Evolutionary conservation across 75 land plant species (phyloP), one percentile per base, ranked within the genome.

Genomic region (Picea glauca): DNA sequence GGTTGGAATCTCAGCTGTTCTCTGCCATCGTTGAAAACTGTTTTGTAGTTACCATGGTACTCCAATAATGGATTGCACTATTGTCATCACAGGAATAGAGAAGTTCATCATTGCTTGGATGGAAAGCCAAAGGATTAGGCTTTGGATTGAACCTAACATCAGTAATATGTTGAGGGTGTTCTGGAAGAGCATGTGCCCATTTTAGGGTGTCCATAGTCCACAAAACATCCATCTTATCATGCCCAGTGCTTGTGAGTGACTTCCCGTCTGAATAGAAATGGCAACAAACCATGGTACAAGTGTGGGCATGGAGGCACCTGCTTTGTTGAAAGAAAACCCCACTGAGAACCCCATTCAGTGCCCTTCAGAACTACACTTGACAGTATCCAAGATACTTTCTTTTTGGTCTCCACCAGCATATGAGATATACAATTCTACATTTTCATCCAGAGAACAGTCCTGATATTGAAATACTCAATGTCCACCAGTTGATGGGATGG

Each of bases 121-220:
- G 93, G 56, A 94, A 92, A 76, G 89, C 95, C 58, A 93, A 66
- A 12, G 94, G 91, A 88, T 84, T 90, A 7, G 88, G 81, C 77
- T 87, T 94, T 72, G 98, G 93, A 75, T 91, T 92, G 65, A 96
- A 94, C 13, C 99, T 87, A 26, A 96, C 93, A 87, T 96, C 95
- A 30, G 95, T 96, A 62, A 94, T 93, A 60, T 88, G 64, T 14
- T 68, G 72, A 70, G 85, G 73, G 78, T 96, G 99, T 58, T 94
- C 99, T 58, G 92, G 95, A 60, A 90, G 85, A 4, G 91, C 84
- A 72, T 89, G 84, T 82, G 85, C 87, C 6, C 74, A 72, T 72
- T 90, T 90, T 68, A 88, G 78, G 12, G 90, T 88, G 64, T 94
- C 95, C 78, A 90, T 86, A 59, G 90, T 87, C 99, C 98, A 96